These are phyloP conservation scores for Deakozyma indianensis DNA, from an alignment of 805 yeast genomes.

Conservation along the genomic window DNA sequence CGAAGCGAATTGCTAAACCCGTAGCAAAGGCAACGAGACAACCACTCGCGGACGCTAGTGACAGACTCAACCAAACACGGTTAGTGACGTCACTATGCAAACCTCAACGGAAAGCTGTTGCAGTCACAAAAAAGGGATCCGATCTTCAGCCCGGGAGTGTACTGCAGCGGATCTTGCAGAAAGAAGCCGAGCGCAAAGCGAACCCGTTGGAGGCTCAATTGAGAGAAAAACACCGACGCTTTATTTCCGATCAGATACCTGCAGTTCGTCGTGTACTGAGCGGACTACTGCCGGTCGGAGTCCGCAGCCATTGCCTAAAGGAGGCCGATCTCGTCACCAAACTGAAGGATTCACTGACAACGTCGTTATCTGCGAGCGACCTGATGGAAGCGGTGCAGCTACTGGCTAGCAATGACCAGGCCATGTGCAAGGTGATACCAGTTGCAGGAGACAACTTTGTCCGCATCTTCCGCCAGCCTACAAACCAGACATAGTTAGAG, in stretches of 20 bases:
- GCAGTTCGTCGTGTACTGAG: not conserved
- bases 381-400: conserved; percentile 1
- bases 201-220: not conserved
- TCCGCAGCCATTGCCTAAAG: not conserved
- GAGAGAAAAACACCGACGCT: not conserved
- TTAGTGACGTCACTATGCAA: not conserved
- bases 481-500: too few relatives aligned
- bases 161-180: not conserved
- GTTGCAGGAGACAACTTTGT: not conserved
- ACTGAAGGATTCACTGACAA: not conserved
- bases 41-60: not conserved
- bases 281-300: not conserved
- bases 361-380: not conserved
- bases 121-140: not conserved
- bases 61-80: not conserved
- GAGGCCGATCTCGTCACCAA: not conserved
- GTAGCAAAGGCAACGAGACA: not conserved
- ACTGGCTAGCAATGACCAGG: not conserved
- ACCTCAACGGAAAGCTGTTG: too few relatives aligned
- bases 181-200: not conserved
- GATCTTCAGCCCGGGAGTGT: not conserved
- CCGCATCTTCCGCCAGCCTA: not conserved
- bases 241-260: not conserved
- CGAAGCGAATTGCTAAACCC: not conserved
- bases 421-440: not conserved